Evolutionary conservation across 176 grass and related monocot genomes (phyloP).

Genomic region (Pontederia crassipes): DNA sequence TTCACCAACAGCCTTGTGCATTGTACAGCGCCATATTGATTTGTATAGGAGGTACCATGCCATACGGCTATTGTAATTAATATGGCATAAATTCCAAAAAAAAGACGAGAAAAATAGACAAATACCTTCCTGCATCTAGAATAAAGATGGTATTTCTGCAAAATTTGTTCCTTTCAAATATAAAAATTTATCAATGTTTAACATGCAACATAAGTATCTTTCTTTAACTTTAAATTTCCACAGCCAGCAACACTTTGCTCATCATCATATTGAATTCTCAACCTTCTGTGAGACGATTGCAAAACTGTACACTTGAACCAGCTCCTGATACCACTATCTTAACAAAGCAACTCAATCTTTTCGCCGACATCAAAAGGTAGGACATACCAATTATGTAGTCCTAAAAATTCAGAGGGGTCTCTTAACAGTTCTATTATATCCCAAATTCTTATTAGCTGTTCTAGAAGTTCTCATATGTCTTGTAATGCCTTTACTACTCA

Average conservation of each 20-base stretch:
- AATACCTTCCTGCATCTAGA: too few relatives aligned
- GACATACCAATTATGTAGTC: slow-evolving; percentile 35
- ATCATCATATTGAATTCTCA: slow-evolving; percentile 91
- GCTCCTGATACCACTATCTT: slow-evolving; percentile 88
- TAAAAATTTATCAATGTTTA: too few relatives aligned
- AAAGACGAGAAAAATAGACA: too few relatives aligned
- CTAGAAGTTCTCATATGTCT: slow-evolving; percentile 30
- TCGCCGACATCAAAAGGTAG: slow-evolving; percentile 53
- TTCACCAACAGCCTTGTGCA: too few relatives aligned
- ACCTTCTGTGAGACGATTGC: slow-evolving; percentile 58
- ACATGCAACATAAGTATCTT: too few relatives aligned
- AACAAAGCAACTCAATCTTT: slow-evolving; percentile 80
- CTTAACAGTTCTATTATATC: slow-evolving; percentile 21
- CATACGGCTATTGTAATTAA: too few relatives aligned
- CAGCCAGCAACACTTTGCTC: slow-evolving; percentile 68
- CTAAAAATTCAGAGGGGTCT: slow-evolving; percentile 41
- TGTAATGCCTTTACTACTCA: slow-evolving; percentile 38
- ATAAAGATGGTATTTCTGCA: too few relatives aligned
- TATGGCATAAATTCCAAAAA: too few relatives aligned
- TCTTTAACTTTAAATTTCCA: slow-evolving; percentile 64
- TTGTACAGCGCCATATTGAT: too few relatives aligned
- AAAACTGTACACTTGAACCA: slow-evolving; percentile 96
- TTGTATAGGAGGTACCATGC: too few relatives aligned
- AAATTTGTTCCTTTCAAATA: too few relatives aligned
- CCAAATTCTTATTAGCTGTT: slow-evolving; percentile 40